Base-by-base conservation (phyloP, 305 asterid genomes). In the Rubia peregrina region DNA sequence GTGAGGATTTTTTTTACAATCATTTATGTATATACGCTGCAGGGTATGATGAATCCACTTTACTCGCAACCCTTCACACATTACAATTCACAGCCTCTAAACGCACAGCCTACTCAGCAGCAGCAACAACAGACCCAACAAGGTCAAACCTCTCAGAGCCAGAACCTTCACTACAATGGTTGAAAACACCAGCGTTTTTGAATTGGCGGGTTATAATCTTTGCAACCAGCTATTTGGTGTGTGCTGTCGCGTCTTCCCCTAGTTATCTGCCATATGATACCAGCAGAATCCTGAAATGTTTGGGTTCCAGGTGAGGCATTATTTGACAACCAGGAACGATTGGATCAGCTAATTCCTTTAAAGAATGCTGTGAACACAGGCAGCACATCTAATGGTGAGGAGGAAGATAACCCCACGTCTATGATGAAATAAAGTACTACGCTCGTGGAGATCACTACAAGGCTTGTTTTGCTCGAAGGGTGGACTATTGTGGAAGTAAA, bases 31-130 rank as follows among this genome's bases (percentile, higher is more conserved):
- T 14, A 16, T 69, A 71, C 57, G 44, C 80, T 75, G 59, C 95
- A 93, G 96, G 76, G 83, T 79, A 71, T 85, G 84, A 78, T 83
- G 77, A 87, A 91, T 83, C 97, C 98, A 64, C 86, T 88, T 12
- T 89, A 89, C 72, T 85, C 96, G 64, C 99, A 91, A 80, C 98
- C 99, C 21, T 90, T 86, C 69, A 80, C 84, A 11, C 97, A 87
- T 87, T 94, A 91, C 80, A 91, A 82, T 71, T 46, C 95, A 0
- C 98, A 83, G 82, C 95, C 95, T 36, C 78, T 74, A 64, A 93
- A 83, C 71, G 74, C 85, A 80, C 96, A 87, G 81, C 77, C 82
- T 71, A 56, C 93, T 62, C 96, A 84, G 79, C 97, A 80, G 75
- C 97, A 88, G 60, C 85, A 79, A 62, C 81, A 71, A 59, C 81